Evolutionary conservation across 2,329 filamentous ascomycete species (phyloP).

Genomic region (Aspergillus ochraceus): DNA sequence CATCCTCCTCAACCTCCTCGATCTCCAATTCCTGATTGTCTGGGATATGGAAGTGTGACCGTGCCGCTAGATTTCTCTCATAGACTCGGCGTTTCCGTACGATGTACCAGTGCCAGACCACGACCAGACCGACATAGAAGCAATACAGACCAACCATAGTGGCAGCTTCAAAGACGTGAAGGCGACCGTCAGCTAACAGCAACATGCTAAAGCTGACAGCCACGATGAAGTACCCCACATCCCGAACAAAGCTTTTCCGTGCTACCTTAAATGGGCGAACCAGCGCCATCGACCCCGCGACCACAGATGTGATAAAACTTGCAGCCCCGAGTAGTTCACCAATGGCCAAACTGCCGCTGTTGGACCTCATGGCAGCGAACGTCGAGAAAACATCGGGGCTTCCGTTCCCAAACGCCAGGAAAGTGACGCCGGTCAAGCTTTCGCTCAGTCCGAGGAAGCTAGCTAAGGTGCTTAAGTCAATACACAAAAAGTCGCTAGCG

Average conservation of each 20-base stretch:
- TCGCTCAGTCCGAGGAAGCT: constrained; percentile 89
- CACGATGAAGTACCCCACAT: constrained; percentile 88
- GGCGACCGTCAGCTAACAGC: constrained; percentile 79
- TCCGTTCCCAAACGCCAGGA: constrained; percentile 94
- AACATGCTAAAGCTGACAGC: constrained; percentile 84
- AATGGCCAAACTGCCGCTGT: constrained; percentile 94
- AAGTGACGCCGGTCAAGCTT: constrained; percentile 93
- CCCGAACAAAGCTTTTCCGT: constrained; percentile 83
- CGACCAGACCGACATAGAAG: constrained; percentile 85
- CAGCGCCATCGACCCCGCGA: constrained; percentile 94
- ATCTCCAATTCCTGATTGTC: constrained; percentile 60
- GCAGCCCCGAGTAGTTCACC: constrained; percentile 94
- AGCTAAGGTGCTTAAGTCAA: constrained; percentile 92
- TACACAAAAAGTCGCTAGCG: constrained; percentile 96
- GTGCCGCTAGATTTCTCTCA: constrained; percentile 68
- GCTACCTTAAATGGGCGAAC: constrained; percentile 94
- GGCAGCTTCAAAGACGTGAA: constrained; percentile 85
- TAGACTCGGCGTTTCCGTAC: constrained; percentile 62
- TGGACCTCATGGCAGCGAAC: constrained; percentile 95
- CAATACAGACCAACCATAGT: constrained; percentile 89
- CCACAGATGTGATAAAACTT: constrained; percentile 93
- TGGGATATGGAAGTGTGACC: constrained; percentile 70
- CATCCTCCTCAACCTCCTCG: constrained; percentile 58
- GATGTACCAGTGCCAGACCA: constrained; percentile 87
- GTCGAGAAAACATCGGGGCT: constrained; percentile 98